These are phyloP conservation scores for Didymella arachidicola DNA, from an alignment of 2,329 filamentous ascomycete genomes.

Conservation along the genomic window DNA sequence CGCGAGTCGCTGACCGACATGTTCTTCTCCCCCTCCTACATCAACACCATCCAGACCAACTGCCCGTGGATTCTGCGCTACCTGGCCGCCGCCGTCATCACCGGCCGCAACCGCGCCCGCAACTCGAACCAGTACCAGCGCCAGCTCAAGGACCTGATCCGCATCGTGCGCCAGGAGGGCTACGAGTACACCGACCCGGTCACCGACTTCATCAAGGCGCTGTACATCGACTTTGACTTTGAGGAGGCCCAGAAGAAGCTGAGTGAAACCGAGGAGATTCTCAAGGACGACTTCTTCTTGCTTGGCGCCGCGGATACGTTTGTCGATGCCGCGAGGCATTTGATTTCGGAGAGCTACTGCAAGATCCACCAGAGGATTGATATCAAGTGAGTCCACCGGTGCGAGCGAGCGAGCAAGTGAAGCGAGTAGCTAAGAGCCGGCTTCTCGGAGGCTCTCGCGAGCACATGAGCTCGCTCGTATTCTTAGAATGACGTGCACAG, in stretches of 20 bases:
- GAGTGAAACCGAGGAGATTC: slow-evolving; percentile 84
- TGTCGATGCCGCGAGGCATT: slow-evolving; percentile 90
- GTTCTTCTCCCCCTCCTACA: slow-evolving; percentile 96
- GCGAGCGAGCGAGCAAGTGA: background rate
- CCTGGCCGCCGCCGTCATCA: slow-evolving; percentile 92
- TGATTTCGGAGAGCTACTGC: slow-evolving; percentile 99
- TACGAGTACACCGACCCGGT: slow-evolving; percentile 98
- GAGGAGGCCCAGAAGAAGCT: slow-evolving; percentile 94
- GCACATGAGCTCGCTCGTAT: no score
- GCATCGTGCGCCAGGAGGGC: slow-evolving; percentile 93
- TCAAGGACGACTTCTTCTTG: slow-evolving; percentile 95
- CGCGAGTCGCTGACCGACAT: slow-evolving; percentile 92
- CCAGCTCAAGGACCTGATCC: slow-evolving; percentile 96
- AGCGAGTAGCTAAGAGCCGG: background rate
- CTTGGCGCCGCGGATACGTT: slow-evolving; percentile 84
- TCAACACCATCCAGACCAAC: slow-evolving; percentile 98
- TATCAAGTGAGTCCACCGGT: slow-evolving; percentile 71
- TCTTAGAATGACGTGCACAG: background rate
- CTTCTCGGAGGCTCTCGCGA: background rate
- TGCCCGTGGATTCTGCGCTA: slow-evolving; percentile 98
- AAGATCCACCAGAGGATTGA: slow-evolving; percentile 99
- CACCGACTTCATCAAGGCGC: slow-evolving; percentile 93
- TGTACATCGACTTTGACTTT: slow-evolving; percentile 97
- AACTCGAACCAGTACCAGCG: slow-evolving; percentile 94
- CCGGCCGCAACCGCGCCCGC: slow-evolving; percentile 73